These are phyloP conservation scores for Asterella californica DNA, from an alignment of 225 moss, liverwort and hornwort species.

Conservation along the genomic window DNA sequence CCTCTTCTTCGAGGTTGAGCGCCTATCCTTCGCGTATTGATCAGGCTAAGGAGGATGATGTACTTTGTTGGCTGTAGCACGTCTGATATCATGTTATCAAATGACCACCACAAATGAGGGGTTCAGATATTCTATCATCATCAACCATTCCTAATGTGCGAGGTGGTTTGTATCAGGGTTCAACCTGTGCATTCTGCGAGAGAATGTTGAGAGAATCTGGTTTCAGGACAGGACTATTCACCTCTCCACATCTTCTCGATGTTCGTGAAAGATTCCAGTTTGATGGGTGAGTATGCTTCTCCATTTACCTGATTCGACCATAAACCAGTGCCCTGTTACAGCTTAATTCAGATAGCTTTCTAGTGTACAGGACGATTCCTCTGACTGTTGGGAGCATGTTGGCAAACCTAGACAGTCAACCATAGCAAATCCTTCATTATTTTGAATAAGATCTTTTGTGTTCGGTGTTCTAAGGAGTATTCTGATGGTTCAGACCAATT, in stretches of 20 bases:
- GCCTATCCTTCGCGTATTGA: no score
- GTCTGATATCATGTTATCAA: not conserved
- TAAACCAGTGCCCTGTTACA: not conserved
- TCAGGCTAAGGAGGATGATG: no score
- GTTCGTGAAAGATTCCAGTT: conserved; percentile 91
- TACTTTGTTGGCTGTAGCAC: not conserved
- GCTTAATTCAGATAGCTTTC: not conserved
- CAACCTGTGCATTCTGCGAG: conserved; percentile 91
- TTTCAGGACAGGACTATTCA: conserved; percentile 89
- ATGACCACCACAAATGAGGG: not conserved
- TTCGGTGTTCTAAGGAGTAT: no score
- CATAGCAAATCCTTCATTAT: not conserved
- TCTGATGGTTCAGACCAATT: not conserved
- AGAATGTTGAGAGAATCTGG: conserved; percentile 83
- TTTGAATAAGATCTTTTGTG: no score
- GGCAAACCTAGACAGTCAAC: not conserved
- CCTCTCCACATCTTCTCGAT: conserved; percentile 90
- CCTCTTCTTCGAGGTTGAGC: no score
- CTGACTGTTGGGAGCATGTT: not conserved
- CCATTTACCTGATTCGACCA: not conserved
- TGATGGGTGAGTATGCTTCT: conserved; percentile 63
- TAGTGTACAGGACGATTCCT: not conserved
- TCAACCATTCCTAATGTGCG: not conserved
- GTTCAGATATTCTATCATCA: not conserved
- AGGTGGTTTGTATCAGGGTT: conserved; percentile 60